Evolutionary conservation across 1,284 basidiomycete genomes (phyloP), one percentile per base, ranked within the genome.

Genomic region (Ustilago cynodontis): DNA sequence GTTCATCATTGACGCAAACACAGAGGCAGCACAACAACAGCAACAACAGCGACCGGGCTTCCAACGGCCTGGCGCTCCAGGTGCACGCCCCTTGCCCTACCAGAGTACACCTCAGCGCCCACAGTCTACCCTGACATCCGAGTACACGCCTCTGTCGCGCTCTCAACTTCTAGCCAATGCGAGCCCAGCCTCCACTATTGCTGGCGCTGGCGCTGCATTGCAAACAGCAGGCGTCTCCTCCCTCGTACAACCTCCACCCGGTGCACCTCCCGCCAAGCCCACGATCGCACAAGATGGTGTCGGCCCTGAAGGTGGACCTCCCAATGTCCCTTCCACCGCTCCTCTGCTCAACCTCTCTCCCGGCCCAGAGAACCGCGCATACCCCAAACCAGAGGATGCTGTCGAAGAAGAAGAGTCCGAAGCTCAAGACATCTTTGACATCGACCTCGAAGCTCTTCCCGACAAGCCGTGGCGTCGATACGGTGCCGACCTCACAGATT

Each of bases 401-500:
- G 82, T 87, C 20, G 86, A 87, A 2, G 83, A 84, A 11, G 84
- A 86, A 9, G 82, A 86, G 5, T 57, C 78, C 10, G 73, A 84
- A 18, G 80, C 86, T 9, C 83, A 85, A 8, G 82, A 78, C 8
- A 93, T 98, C 58, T 91, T 95, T 53, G 94, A 98, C 71, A 90
- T 96, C 50, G 96, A 99, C 86, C 85, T 98, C 56, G 89, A 89
- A 26, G 90, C 92, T 24, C 89, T 98, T 86, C 78, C 84, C 13
- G 88, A 92, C 24, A 96, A 97, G 86, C 92, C 93, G 2, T 99
- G 97, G 97, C 89, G 96, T 66, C 88, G 92, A 61, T 93, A 95
- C 10, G 97, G 97, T 18, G 92, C 94, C 8, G 94, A 98, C 87
- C 89, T 98, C 64, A 93, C 93, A 79, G 96, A 98, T 87, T 99